These are phyloP conservation scores for Thielaviopsis cerberus DNA, from an alignment of 2,329 filamentous ascomycete genomes.

Conservation along the genomic window DNA sequence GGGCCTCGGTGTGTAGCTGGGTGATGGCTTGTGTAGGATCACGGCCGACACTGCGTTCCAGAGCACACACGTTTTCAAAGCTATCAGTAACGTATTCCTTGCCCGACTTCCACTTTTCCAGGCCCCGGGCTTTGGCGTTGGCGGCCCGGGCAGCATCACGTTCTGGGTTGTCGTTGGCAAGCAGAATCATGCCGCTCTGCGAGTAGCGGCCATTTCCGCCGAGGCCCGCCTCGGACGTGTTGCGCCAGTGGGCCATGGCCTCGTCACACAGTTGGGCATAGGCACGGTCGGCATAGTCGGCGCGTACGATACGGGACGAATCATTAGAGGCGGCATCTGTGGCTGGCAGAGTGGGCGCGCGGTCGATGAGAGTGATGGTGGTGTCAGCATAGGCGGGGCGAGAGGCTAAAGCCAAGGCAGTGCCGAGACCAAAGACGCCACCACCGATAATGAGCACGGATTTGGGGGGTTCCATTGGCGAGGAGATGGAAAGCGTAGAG, in stretches of 20 bases:
- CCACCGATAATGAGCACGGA: conserved; percentile 51
- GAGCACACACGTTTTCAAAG: conserved; percentile 38
- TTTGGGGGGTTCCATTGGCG: conserved; percentile 17
- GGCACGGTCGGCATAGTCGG: conserved; percentile 63
- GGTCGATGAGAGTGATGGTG: conserved; percentile 41
- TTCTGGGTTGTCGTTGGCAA: conserved; percentile 28
- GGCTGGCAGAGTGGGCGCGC: conserved; percentile 39
- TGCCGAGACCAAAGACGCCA: conserved; percentile 43
- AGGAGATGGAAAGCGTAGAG: background rate
- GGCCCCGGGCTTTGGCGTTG: conserved; percentile 45
- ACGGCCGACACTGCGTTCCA: conserved; percentile 24
- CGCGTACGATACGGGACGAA: conserved; percentile 43
- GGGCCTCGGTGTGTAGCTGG: conserved; percentile 26
- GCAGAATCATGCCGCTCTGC: conserved; percentile 50
- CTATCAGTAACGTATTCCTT: conserved; percentile 41
- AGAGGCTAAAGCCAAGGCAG: conserved; percentile 49
- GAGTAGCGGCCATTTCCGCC: conserved; percentile 49
- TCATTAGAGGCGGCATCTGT: conserved; percentile 43
- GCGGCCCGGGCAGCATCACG: conserved; percentile 29
- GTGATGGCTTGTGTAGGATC: conserved; percentile 23
- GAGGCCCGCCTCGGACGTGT: conserved; percentile 27
- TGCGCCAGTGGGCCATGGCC: conserved; percentile 53
- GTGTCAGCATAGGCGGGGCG: conserved; percentile 36
- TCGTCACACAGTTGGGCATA: conserved; percentile 58
- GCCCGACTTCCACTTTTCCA: conserved; percentile 33